Evolutionary conservation across 306 rosid genomes (phyloP).

Genomic region (Trichosanthes cucumerina): DNA sequence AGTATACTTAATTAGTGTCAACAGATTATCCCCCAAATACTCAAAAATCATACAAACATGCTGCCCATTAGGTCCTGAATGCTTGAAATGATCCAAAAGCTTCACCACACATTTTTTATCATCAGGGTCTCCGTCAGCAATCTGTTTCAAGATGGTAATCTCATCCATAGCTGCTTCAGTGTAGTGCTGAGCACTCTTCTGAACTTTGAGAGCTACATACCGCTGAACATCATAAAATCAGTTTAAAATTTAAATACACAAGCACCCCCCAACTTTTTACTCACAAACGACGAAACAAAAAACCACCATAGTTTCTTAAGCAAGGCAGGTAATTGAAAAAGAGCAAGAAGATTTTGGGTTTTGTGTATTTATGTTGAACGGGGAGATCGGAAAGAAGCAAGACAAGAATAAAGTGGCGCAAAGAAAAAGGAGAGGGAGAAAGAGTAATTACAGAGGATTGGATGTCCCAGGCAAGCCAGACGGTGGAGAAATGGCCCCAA

Average conservation of each 20-base stretch:
- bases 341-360: neutral
- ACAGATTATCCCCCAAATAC: conserved; percentile 85
- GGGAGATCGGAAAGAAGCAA: neutral
- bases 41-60: conserved; percentile 97
- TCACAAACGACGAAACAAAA: conserved; percentile 1
- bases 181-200: conserved; percentile 97
- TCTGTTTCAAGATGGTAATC: conserved; percentile 82
- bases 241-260: neutral
- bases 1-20: conserved; percentile 73
- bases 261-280: neutral
- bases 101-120: conserved; percentile 88
- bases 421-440: conserved; percentile 1
- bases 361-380: neutral
- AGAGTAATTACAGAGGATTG: conserved; percentile 33
- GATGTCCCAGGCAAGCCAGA: conserved; percentile 95
- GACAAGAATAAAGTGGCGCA: neutral
- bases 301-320: neutral
- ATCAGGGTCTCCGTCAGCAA: conserved; percentile 74
- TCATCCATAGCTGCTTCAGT: conserved; percentile 97
- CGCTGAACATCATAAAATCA: conserved; percentile 32
- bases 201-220: conserved; percentile 88
- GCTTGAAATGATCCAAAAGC: conserved; percentile 94
- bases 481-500: conserved; percentile 99
- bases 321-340: neutral
- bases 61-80: conserved; percentile 89